Evolutionary conservation across 2,329 filamentous ascomycete species (phyloP), one percentile per base, ranked within the genome.

Genomic region (Rhynchosporium graminicola): DNA sequence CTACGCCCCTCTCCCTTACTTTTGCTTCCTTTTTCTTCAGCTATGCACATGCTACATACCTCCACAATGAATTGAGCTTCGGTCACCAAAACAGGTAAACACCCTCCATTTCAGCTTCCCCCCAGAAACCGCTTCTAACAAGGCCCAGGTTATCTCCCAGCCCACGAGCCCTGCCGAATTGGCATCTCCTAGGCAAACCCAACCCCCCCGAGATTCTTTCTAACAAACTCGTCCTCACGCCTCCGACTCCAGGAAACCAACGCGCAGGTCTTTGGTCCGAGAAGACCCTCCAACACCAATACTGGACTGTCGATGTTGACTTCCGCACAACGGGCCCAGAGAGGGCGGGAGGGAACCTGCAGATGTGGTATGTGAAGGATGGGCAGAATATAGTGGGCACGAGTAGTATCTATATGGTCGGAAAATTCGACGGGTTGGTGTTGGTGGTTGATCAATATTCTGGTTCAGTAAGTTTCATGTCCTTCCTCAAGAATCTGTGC

Each of bases 211-310:
- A 89, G 71, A 76, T 89, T 64, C 85, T 97, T 63, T 96, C 92
- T 68, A 94, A 98, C 81, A 92, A 93, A 75, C 74, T 98, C 63
- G 90, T 99, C 74, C 84, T 99, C 62, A 99, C 95, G 1, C 94
- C 95, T 10, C 88, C 92, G 13, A 87, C 87, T 55, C 92, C 92
- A 5, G 95, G 95, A 60, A 92, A 92, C 77, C 87, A 90, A 72
- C 87, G 92, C 74, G 91, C 91, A 64, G 88, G 90, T 56, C 75
- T 95, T 69, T 99, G 95, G 94, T 82, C 88, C 38, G 86, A 92
- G 66, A 80, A 78, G 63, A 73, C 82, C 40, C 80, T 90, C 55
- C 77, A 85, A 69, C 80, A 87, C 64, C 77, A 81, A n/a, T 83
- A 88, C 75, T 99, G 92, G 92, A 83, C 86, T 8, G 86, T 87